Evolutionary conservation across 2,329 filamentous ascomycete genomes (phyloP), one percentile per base, ranked within the genome.

Genomic region (Fusarium floridanum): DNA sequence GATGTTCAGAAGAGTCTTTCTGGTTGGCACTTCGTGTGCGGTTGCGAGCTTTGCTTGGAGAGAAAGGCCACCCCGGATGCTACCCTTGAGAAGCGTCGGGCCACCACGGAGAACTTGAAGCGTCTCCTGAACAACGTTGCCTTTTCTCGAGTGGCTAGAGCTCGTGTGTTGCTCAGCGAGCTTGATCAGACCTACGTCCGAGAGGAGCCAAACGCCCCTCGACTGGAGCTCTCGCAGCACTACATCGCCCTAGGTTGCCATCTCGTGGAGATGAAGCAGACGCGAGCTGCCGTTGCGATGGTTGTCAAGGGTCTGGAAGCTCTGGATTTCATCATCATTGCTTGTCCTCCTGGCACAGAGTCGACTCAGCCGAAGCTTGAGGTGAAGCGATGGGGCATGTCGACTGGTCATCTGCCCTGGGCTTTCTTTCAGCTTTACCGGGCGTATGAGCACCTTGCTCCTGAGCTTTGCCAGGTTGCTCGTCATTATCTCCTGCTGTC

Each of bases 11-110:
- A 80, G n/a, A 43, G 61, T 2, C 67, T 85, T 17, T 45, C 67
- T 2, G 48, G 66, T 5, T 88, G 86, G 85, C 82, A 81, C 0
- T 88, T 88, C 53, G 67, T 20, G 3, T 88, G 86, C 63, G 63
- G 62, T 2, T 88, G 87, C 34, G 73, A 74, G 5, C 71, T 86
- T 0, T 88, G 86, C 60, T 65, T 70, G 1, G 76, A 77, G 7
- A 75, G 71, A 59, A 79, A 79, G 27, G 62, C 61, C 0, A 81
- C 80, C 0, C 22, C 78, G 0, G 36, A 39, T 1, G 27, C 36
- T 0, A 59, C 56, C 1, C 5, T 81, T 5, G 10, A 66, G 6
- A 72, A 53, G 24, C 79, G 81, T 1, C 66, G 65, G 14, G 14
- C 7, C 0, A 32, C 81, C 2, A 6, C 43, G 4, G 12, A 50